Conservation (phyloP, 169 alveolate genomes). For the Toxoplasma gondii region DNA sequence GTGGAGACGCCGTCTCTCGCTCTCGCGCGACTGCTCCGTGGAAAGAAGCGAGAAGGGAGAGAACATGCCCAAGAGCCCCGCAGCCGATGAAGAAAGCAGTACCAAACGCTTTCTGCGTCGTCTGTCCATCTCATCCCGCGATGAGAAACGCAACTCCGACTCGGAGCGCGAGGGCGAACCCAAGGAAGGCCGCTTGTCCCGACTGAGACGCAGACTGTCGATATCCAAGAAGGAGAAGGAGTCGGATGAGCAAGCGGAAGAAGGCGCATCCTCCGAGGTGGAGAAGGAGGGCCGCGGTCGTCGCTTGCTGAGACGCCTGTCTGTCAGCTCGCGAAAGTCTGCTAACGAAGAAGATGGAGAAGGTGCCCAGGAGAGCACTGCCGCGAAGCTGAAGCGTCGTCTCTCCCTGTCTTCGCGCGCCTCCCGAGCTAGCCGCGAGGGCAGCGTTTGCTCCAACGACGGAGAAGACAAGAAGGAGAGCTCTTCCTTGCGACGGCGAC, state of each 20-base stretch:
- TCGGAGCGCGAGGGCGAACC: neutral
- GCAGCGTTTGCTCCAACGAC: slow-evolving; percentile 1
- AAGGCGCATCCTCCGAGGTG: neutral
- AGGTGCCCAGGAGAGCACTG: neutral
- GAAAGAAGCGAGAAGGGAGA: neutral
- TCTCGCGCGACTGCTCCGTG: slow-evolving; percentile 18
- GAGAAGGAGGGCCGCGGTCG: slow-evolving; percentile 12
- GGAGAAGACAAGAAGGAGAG: neutral
- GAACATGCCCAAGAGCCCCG: slow-evolving; percentile 3
- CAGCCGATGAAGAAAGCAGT: neutral
- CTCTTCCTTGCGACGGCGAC: neutral
- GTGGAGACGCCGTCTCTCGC: slow-evolving; percentile 30
- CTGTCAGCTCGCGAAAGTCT: slow-evolving; percentile 8
- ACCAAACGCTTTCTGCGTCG: neutral
- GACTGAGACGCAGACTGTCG: slow-evolving; percentile 8
- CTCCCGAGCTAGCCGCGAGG: slow-evolving; percentile 34
- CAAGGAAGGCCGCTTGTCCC: slow-evolving; percentile 1
- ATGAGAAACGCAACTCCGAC: neutral
- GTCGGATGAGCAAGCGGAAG: neutral
- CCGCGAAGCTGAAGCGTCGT: neutral
- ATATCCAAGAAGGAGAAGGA: neutral
- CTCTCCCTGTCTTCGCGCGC: neutral
- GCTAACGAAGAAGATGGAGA: neutral
- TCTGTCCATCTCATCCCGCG: slow-evolving; percentile 31
- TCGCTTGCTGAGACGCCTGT: neutral